These are phyloP conservation scores for Colletotrichum caudatum DNA, from an alignment of 2,329 filamentous ascomycete genomes.

Conservation along the genomic window DNA sequence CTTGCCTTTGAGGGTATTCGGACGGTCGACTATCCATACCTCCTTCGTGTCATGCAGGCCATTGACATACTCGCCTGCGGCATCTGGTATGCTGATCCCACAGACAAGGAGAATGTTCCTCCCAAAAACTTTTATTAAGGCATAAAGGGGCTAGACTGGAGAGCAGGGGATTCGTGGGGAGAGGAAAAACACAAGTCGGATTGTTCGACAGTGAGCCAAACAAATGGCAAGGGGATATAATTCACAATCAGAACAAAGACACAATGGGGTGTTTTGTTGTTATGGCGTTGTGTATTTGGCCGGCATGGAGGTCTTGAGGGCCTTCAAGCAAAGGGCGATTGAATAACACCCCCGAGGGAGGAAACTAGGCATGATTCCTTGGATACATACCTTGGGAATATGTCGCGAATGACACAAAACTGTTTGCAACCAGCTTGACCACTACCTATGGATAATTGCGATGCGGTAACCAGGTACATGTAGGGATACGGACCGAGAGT, in stretches of 20 bases:
- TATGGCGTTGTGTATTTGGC: not conserved
- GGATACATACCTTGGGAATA: not conserved
- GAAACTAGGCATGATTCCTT: not conserved
- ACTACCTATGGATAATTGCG: not conserved
- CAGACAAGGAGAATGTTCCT: not conserved
- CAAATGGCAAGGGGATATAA: not conserved
- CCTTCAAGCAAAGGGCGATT: not conserved
- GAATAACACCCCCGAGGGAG: not conserved
- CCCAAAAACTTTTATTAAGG: not conserved
- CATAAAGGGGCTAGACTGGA: not conserved
- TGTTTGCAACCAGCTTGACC: not conserved
- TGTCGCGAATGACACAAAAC: not conserved
- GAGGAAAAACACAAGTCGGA: not conserved
- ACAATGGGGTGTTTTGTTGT: not conserved
- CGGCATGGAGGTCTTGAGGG: not conserved
- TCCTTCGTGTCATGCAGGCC: constrained; percentile 7
- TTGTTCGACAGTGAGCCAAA: not conserved
- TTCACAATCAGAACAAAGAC: not conserved
- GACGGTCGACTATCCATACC: not conserved
- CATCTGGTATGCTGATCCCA: not conserved
- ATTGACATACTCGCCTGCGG: not conserved
- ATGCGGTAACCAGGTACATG: not conserved
- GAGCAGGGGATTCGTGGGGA: not conserved
- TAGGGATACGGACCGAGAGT: not conserved
- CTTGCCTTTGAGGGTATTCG: not conserved